A percentile compares a stretch with the other conserved stretches of the same genome.
Evolutionary conservation across 2,329 filamentous ascomycete genomes (phyloP).

Genomic region (Aquanectria penicillioides): DNA sequence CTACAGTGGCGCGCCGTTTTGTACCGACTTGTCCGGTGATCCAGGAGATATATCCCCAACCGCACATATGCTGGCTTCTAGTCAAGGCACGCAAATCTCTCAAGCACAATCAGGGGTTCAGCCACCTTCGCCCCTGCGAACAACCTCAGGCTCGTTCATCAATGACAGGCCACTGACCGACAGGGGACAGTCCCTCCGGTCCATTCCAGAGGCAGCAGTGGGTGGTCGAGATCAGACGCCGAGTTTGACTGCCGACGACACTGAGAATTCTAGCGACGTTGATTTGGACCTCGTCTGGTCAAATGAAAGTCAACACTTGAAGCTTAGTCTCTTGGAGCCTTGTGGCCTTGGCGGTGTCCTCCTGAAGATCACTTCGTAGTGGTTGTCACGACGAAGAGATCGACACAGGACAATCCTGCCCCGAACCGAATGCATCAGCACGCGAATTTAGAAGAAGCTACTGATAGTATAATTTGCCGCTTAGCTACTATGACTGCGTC

Average conservation of each 20-base stretch:
- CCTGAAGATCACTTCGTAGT: slow-evolving; percentile 74
- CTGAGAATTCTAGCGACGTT: slow-evolving; percentile 50
- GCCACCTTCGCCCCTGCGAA: slow-evolving; percentile 48
- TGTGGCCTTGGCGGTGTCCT: slow-evolving; percentile 68
- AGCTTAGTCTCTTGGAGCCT: slow-evolving; percentile 58
- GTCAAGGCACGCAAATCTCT: slow-evolving; percentile 45
- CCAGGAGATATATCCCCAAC: slow-evolving; percentile 58
- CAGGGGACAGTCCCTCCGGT: slow-evolving; percentile 24
- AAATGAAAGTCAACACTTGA: slow-evolving; percentile 50
- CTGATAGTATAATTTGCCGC: slow-evolving; percentile 54
- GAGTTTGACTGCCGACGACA: slow-evolving; percentile 48
- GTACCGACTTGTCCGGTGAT: slow-evolving; percentile 81
- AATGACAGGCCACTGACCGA: slow-evolving; percentile 62
- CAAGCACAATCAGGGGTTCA: slow-evolving; percentile 27
- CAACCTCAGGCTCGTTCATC: slow-evolving; percentile 62
- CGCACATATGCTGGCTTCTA: slow-evolving; percentile 60
- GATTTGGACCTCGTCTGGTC: slow-evolving; percentile 61
- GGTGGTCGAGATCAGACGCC: slow-evolving; percentile 39
- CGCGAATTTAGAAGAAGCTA: slow-evolving; percentile 42
- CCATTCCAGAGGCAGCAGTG: slow-evolving; percentile 43
- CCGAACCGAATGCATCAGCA: background rate
- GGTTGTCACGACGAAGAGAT: slow-evolving; percentile 61
- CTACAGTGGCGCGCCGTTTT: slow-evolving; percentile 83
- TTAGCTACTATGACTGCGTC: slow-evolving; percentile 55
- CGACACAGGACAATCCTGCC: slow-evolving; percentile 41